Percentiles rank a stretch among this genome's conserved stretches.
Evolutionary conservation across 768 basidiomycete species (phyloP).

Genomic region (Naganishia onofrii): DNA sequence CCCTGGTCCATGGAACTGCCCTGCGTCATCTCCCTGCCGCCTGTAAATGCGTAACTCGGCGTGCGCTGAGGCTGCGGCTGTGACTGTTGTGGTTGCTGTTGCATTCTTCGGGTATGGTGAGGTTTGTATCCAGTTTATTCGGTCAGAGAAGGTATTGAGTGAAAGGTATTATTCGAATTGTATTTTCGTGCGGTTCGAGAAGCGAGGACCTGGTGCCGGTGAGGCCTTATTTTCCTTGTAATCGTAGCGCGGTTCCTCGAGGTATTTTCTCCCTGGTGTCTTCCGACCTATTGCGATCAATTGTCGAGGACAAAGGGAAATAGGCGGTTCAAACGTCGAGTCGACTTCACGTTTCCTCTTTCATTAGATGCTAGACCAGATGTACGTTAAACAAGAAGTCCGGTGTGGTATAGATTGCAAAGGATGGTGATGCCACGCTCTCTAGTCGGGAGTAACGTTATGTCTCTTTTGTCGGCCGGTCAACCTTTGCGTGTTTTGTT

Average conservation of each 20-base stretch:
- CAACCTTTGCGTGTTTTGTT: constrained; percentile 1
- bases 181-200: background rate
- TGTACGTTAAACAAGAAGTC: background rate
- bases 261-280: background rate
- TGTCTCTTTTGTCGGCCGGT: background rate
- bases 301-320: background rate
- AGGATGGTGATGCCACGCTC: background rate
- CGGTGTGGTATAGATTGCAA: background rate
- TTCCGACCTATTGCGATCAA: background rate
- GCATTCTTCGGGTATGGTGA: background rate
- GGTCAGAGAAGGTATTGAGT: background rate
- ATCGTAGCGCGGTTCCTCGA: background rate
- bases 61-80: background rate
- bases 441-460: constrained; percentile 3
- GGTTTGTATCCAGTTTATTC: background rate
- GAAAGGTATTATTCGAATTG: background rate
- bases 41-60: background rate
- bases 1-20: constrained; percentile 4
- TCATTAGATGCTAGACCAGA: background rate
- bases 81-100: constrained; percentile 2
- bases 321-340: background rate
- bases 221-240: background rate
- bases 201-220: background rate
- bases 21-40: constrained; percentile 16
- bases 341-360: background rate